Percentiles rank a stretch among this genome's conserved stretches.
These are phyloP conservation scores for Paramecium pentaurelia DNA, from an alignment of 73 alveolate species.

Conservation along the genomic window DNA sequence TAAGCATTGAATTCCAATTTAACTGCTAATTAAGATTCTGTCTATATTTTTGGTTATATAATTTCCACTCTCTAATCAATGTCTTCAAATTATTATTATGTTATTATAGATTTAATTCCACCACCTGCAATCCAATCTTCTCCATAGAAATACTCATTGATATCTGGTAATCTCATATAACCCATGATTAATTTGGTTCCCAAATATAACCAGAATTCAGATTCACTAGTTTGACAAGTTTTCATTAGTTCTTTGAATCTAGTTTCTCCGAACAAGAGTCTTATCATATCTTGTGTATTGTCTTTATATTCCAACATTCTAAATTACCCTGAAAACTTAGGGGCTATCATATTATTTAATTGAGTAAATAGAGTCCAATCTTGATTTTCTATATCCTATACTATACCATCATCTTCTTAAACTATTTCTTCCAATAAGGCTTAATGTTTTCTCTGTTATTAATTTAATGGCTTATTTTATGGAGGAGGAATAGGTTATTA, in stretches of 20 bases:
- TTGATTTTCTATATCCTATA: not conserved
- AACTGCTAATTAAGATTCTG: not conserved
- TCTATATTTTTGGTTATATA: not conserved
- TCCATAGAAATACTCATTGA: not conserved
- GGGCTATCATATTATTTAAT: not conserved
- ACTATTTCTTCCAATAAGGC: not conserved
- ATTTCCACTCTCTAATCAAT: not conserved
- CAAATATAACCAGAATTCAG: slow-evolving; percentile 19
- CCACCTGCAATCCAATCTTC: slow-evolving; percentile 52
- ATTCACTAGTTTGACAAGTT: not conserved
- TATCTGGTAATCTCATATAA: slow-evolving; percentile 9
- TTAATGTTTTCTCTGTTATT: not conserved
- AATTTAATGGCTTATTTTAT: not conserved
- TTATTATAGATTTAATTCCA: not conserved
- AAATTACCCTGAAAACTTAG: not conserved
- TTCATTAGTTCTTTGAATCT: not conserved
- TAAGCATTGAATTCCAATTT: not conserved
- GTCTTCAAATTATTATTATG: not conserved
- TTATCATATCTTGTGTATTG: not conserved
- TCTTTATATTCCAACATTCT: not conserved
- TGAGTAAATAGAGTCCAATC: not conserved
- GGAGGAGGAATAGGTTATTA: not conserved
- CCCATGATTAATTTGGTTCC: slow-evolving; percentile 21
- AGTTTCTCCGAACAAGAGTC: not conserved
- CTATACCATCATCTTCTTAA: not conserved